Conservation (phyloP, 306 rosid species). For the Malus asiatica region DNA sequence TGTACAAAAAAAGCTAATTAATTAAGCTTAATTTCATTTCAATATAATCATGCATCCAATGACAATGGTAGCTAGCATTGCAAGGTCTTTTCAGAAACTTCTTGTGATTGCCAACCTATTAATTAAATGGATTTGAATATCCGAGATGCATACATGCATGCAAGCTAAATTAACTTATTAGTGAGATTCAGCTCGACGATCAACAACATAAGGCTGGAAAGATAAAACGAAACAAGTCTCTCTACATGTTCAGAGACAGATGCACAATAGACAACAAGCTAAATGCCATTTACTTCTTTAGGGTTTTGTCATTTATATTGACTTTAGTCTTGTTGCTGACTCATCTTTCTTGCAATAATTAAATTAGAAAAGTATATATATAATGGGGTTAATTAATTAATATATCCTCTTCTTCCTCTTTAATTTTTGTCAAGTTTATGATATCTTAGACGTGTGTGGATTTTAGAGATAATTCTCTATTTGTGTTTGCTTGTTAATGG, state of each 20-base stretch:
- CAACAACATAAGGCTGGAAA: background rate
- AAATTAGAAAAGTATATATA: background rate
- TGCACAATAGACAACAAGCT: background rate
- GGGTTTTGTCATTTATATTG: conserved; percentile 23
- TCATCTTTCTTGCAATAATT: conserved; percentile 18
- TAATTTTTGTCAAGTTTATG: background rate
- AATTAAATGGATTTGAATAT: conserved; percentile 5
- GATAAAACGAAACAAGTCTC: background rate
- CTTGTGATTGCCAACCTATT: conserved; percentile 25
- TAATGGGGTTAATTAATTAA: background rate
- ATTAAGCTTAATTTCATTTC: background rate
- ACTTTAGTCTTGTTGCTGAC: conserved; percentile 29
- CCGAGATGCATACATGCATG: background rate
- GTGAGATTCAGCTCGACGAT: conserved; percentile 1
- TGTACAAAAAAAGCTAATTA: conserved; percentile 15
- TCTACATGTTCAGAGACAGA: background rate
- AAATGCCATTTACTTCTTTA: background rate
- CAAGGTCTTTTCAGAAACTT: conserved; percentile 13
- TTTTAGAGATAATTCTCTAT: background rate
- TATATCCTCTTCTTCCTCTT: background rate
- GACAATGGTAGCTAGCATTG: background rate
- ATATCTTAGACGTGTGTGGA: background rate
- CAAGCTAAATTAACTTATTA: conserved; percentile 20
- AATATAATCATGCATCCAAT: conserved; percentile 7
- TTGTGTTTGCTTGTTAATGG: background rate